phyloP scores from a whole-genome alignment of 2,329 filamentous ascomycete genomes.

The Geosmithia morbida region DNA sequence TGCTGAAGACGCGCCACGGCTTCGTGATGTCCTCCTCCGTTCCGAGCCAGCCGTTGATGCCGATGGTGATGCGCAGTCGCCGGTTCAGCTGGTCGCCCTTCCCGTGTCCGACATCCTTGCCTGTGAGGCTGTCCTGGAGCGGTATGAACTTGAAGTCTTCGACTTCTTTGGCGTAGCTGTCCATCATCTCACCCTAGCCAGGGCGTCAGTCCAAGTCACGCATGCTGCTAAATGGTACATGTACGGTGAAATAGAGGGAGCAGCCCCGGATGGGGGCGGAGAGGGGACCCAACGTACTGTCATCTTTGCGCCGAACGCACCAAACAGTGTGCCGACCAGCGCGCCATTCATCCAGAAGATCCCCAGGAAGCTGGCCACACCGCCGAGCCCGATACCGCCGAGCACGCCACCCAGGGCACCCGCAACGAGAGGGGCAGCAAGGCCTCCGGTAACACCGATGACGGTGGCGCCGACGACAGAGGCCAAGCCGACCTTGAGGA shows the following conservation, averaged over 20 bases:
- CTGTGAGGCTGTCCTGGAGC: constrained; percentile 31
- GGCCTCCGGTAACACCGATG: constrained; percentile 80
- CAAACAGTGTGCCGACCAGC: constrained; percentile 75
- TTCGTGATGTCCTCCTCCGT: constrained; percentile 59
- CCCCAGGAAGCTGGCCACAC: constrained; percentile 74
- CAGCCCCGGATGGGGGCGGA: too few relatives aligned
- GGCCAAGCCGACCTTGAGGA: constrained; percentile 85
- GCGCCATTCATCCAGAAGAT: constrained; percentile 77
- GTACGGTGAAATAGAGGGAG: too few relatives aligned
- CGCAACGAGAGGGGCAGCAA: constrained; percentile 80
- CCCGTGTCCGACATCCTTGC: constrained; percentile 7
- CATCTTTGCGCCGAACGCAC: constrained; percentile 73
- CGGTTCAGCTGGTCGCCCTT: constrained; percentile 16
- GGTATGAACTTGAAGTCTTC: constrained; percentile 73
- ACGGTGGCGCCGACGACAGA: constrained; percentile 78
- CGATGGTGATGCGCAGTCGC: constrained; percentile 67
- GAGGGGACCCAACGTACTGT: constrained; percentile 21
- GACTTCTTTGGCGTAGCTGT: constrained; percentile 75
- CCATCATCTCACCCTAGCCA: constrained; percentile 65
- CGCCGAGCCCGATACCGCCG: constrained; percentile 72
- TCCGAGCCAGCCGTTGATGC: constrained; percentile 76
- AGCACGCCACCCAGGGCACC: constrained; percentile 75
- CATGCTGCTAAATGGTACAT: background rate
- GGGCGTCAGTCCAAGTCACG: background rate
- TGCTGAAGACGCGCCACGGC: constrained; percentile 64